Percentiles rank a stretch among this genome's conserved stretches.
phyloP scores from a whole-genome alignment of 306 rosid genomes.

The Acacia confusa region DNA sequence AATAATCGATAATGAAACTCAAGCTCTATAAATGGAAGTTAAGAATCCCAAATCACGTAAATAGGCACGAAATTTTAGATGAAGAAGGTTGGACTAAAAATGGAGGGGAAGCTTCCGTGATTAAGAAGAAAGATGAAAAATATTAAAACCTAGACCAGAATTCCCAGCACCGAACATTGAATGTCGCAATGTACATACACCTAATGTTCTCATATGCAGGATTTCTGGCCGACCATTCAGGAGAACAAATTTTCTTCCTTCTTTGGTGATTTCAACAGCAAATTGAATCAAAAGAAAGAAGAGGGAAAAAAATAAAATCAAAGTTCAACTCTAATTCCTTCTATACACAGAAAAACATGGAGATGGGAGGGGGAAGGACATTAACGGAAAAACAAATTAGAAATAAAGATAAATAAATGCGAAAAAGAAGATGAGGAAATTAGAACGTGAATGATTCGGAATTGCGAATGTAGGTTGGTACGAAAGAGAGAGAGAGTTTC shows the following conservation, averaged over 20 bases:
- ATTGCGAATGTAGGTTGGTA: conserved; percentile 29
- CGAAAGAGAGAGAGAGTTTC: conserved; percentile 21
- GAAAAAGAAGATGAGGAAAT: background rate
- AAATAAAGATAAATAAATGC: background rate
- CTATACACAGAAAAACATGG: conserved; percentile 3
- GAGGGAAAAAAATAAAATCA: background rate
- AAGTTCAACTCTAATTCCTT: background rate
- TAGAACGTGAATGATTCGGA: conserved; percentile 33
- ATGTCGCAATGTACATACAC: conserved; percentile 9
- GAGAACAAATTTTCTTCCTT: background rate
- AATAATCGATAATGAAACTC: background rate
- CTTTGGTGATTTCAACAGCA: conserved; percentile 18
- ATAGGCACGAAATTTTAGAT: background rate
- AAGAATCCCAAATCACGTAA: background rate
- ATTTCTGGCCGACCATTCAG: conserved; percentile 1
- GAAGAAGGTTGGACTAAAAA: background rate
- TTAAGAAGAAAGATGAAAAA: background rate
- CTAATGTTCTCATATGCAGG: conserved; percentile 5
- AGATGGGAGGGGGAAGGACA: conserved; percentile 36
- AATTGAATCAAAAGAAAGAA: conserved; percentile 1
- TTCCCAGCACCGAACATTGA: conserved; percentile 11
- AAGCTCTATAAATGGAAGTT: background rate
- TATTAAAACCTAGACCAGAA: conserved; percentile 13
- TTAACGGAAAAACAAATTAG: conserved; percentile 29
- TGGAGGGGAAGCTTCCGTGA: background rate